Percentiles rank a stretch among this genome's conserved stretches.
phyloP scores from a whole-genome alignment of 1,284 basidiomycete genomes.

The Austroboletus niveus region DNA sequence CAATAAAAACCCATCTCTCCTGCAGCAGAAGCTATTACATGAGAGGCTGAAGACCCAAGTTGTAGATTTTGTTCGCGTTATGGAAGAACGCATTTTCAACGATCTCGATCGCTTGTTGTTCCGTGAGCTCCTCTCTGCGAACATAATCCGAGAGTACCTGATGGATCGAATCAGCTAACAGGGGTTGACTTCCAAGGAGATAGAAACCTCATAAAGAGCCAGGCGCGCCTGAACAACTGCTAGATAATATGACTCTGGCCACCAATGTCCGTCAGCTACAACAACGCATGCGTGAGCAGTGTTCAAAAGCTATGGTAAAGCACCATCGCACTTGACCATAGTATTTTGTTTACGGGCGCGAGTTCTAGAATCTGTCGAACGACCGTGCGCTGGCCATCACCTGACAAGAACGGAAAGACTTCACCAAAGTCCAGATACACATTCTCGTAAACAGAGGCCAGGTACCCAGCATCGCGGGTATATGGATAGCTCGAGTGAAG shows the following conservation, averaged over 20 bases:
- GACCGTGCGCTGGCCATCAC: constrained; percentile 56
- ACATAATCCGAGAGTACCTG: constrained; percentile 25
- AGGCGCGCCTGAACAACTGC: constrained; percentile 61
- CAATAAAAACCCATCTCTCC: too few species aligned
- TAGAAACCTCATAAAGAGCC: constrained; percentile 52
- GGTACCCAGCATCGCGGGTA: constrained; percentile 71
- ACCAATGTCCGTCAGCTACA: constrained; percentile 73
- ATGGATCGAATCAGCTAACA: background rate
- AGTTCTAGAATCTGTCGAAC: constrained; percentile 66
- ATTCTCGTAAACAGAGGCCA: constrained; percentile 65
- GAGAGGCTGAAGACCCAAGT: constrained; percentile 24
- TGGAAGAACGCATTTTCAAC: constrained; percentile 29
- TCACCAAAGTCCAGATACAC: constrained; percentile 79
- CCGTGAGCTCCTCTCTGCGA: constrained; percentile 20
- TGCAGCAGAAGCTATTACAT: too few species aligned
- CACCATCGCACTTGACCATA: constrained; percentile 67
- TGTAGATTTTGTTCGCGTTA: constrained; percentile 31
- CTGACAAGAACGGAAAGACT: constrained; percentile 69
- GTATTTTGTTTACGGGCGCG: constrained; percentile 69
- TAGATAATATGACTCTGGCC: constrained; percentile 74
- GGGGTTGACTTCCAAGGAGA: background rate
- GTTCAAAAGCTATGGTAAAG: background rate
- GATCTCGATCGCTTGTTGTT: constrained; percentile 28
- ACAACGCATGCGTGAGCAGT: constrained; percentile 7
- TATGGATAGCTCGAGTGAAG: constrained; percentile 74